These are phyloP conservation scores for Kodamaea jinghongensis DNA, from an alignment of 805 yeast genomes.

Conservation along the genomic window DNA sequence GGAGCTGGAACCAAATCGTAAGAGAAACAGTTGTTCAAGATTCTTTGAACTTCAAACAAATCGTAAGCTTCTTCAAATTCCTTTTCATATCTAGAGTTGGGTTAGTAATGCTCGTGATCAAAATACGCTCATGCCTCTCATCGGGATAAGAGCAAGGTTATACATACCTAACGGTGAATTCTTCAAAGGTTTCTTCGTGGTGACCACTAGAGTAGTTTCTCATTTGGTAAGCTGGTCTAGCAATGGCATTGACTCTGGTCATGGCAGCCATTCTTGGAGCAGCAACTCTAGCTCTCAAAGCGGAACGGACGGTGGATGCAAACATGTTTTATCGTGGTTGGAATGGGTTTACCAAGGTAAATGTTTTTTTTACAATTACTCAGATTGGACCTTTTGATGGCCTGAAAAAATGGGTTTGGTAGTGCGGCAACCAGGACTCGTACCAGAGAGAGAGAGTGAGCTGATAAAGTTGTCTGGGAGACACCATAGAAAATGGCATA, in stretches of 20 bases:
- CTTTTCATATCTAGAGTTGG: slow-evolving; percentile 68
- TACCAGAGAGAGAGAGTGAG: too few species aligned
- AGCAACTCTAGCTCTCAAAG: slow-evolving; percentile 36
- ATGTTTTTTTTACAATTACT: slow-evolving; percentile 7
- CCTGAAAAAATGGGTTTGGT: slow-evolving; percentile 3
- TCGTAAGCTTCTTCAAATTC: slow-evolving; percentile 87
- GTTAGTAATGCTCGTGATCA: too few species aligned
- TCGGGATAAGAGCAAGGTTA: too few species aligned
- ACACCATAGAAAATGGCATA: too few species aligned
- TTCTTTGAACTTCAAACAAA: slow-evolving; percentile 64
- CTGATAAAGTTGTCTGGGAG: too few species aligned
- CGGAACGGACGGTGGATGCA: slow-evolving; percentile 41
- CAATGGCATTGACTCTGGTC: slow-evolving; percentile 20
- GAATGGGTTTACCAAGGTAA: slow-evolving; percentile 7
- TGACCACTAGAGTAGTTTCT: slow-evolving; percentile 81
- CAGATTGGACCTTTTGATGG: slow-evolving; percentile 8
- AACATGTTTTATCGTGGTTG: slow-evolving; percentile 23
- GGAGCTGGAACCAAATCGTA: slow-evolving; percentile 99
- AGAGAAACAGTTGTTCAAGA: slow-evolving; percentile 95
- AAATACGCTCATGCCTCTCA: too few species aligned
- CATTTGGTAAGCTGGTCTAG: slow-evolving; percentile 24
- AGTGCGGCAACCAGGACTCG: not conserved
- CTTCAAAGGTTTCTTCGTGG: slow-evolving; percentile 92
- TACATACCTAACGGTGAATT: slow-evolving; percentile 75
- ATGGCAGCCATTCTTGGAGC: slow-evolving; percentile 31